Percentiles rank a stretch among this genome's conserved stretches.
Conservation (phyloP, 1,284 basidiomycete species). For the Apiotrichum gracile region DNA sequence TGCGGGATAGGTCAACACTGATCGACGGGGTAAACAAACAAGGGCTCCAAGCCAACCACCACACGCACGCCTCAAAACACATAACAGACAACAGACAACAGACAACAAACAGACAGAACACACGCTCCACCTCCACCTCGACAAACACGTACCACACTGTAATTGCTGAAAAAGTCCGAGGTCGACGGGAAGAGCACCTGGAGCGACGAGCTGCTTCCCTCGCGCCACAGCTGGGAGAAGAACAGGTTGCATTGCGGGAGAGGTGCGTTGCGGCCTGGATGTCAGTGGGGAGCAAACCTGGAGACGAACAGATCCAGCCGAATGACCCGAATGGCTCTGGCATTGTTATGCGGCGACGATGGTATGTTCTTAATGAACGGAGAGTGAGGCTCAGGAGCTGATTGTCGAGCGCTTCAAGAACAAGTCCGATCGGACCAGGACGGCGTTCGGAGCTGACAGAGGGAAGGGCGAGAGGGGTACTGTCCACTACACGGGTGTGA, state of each 20-base stretch:
- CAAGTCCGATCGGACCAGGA: too few relatives aligned
- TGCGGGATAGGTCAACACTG: neutral
- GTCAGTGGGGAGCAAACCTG: neutral
- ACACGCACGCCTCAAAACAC: too few relatives aligned
- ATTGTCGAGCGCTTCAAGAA: too few relatives aligned
- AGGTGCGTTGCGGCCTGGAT: constrained; percentile 37
- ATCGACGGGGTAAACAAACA: too few relatives aligned
- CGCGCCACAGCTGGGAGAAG: constrained; percentile 42
- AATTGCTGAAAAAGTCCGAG: constrained; percentile 26
- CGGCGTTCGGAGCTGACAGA: too few relatives aligned
- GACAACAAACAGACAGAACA: neutral
- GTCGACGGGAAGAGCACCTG: constrained; percentile 28
- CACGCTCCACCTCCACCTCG: neutral
- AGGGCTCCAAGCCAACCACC: too few relatives aligned
- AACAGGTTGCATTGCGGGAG: constrained; percentile 49
- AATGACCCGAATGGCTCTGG: constrained; percentile 42
- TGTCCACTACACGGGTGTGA: too few relatives aligned
- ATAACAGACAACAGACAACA: neutral
- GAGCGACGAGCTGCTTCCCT: constrained; percentile 18
- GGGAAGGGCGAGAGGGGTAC: too few relatives aligned
- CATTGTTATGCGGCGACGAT: too few relatives aligned
- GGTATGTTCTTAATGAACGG: too few relatives aligned
- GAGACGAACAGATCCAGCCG: constrained; percentile 38
- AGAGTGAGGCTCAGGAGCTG: too few relatives aligned
- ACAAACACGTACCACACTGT: constrained; percentile 29